Base-by-base conservation (phyloP, 306 rosid genomes). In the Phaseolus lunatus region DNA sequence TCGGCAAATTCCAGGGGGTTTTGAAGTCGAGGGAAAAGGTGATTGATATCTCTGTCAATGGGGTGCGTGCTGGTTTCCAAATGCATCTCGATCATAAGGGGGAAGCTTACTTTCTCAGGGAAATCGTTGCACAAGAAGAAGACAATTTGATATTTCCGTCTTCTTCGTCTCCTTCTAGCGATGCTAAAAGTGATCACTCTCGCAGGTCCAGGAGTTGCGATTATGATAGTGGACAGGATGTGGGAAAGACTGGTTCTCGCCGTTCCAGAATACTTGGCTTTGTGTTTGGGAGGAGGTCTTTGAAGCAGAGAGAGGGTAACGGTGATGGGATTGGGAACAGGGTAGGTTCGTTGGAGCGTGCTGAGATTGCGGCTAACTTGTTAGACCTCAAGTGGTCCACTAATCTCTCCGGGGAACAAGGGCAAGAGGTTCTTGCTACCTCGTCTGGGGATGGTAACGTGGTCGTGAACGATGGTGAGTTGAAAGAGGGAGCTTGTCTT, bases 1-100 rank as follows among this genome's bases (percentile, higher is more conserved):
- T 96, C 57, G 99, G 98, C 11, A 96, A 92, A 77, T 96, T 93
- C 80, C 99, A 91, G 72, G 99, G 99, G 43, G 94, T 93, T 85
- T 82, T 96, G 80, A 96, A 90, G 75, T 62, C 94, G 0, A 89
- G 71, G 77, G 99, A 96, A 82, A 92, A 85, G 61, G 81, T 89
- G 12, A 90, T 96, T 24, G 79, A 67, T 13, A 85, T 96, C 52
- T 50, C 62, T 76, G 99, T 96, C 11, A 93, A 96, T 84, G 99
- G 86, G 12, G 87, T 70, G 5, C 88, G 87, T 9, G 86, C 96
- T 65, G 68, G 53, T 84, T 92, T 91, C 75, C 80, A 88, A 74
- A 96, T 96, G 99, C 80, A 81, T 83, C 78, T 96, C 26, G 93
- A 92, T 86, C 76, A 78, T 50, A 96, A 87, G 78, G 98, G 99